phyloP scores from a whole-genome alignment of 768 basidiomycete genomes.

The Leccinum broughii region DNA sequence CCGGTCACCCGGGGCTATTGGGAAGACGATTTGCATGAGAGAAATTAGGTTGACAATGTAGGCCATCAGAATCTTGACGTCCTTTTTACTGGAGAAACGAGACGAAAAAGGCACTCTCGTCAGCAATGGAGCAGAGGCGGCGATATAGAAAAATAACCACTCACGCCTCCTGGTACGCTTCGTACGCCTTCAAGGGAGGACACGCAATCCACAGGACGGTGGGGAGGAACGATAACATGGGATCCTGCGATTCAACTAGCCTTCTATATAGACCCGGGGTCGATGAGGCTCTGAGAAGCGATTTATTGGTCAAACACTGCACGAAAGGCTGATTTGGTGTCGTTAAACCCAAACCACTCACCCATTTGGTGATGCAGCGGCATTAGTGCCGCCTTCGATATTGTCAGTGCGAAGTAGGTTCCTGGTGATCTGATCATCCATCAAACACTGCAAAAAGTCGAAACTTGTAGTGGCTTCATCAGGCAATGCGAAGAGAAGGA shows the following conservation, averaged over 20 bases:
- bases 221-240: not conserved
- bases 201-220: not conserved
- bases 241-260: conserved; percentile 1
- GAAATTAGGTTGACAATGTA: conserved; percentile 17
- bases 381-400: not conserved
- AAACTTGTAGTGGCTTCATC: not conserved
- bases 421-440: conserved; percentile 2
- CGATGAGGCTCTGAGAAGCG: conserved; percentile 3
- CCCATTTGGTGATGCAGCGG: not conserved
- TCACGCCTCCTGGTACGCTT: conserved; percentile 9
- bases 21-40: conserved; percentile 16
- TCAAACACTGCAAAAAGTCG: conserved; percentile 10
- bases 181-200: not conserved
- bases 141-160: not conserved
- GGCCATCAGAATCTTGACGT: conserved; percentile 15
- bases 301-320: not conserved
- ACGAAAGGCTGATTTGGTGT: not conserved
- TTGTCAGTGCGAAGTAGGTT: conserved; percentile 10
- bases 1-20: not conserved
- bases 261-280: not conserved
- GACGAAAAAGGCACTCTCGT: not conserved
- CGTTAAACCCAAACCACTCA: not conserved
- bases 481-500: not conserved
- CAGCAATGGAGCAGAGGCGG: not conserved
- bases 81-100: conserved; percentile 3